These are phyloP conservation scores for Coemansia sp. DNA, from an alignment of 192 early-diverging fungal genomes.

Conservation along the genomic window DNA sequence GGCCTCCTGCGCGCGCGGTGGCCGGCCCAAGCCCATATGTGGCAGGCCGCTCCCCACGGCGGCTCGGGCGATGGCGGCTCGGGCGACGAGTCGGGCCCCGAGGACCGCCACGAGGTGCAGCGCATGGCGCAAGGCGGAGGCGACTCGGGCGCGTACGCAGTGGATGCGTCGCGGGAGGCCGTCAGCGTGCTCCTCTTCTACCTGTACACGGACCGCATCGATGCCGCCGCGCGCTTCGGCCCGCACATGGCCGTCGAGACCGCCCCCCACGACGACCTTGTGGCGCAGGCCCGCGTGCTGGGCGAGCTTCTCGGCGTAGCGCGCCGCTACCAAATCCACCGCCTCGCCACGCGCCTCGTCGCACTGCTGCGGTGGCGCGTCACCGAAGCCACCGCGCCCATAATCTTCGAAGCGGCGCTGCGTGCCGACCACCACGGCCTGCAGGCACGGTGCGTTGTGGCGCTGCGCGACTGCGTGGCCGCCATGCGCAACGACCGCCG, in stretches of 20 bases:
- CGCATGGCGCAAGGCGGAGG: background rate
- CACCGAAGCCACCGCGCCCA: slow-evolving; percentile 60
- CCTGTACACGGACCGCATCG: slow-evolving; percentile 66
- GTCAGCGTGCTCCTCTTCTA: slow-evolving; percentile 66
- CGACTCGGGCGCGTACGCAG: slow-evolving; percentile 4
- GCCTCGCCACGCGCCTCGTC: slow-evolving; percentile 57
- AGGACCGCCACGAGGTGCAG: background rate
- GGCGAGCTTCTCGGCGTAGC: slow-evolving; percentile 63
- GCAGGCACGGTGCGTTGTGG: slow-evolving; percentile 54
- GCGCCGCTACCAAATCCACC: slow-evolving; percentile 62
- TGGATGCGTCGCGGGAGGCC: slow-evolving; percentile 53
- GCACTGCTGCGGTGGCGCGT: slow-evolving; percentile 65
- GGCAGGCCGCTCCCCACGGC: slow-evolving; percentile 19
- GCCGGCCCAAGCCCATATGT: slow-evolving; percentile 43
- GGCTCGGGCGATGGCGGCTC: background rate
- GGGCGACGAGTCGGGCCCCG: background rate
- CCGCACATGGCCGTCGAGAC: background rate
- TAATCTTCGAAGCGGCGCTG: slow-evolving; percentile 67
- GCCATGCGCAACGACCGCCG: slow-evolving; percentile 27
- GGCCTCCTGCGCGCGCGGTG: slow-evolving; percentile 50
- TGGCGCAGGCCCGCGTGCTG: slow-evolving; percentile 47
- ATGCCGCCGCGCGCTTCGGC: slow-evolving; percentile 64
- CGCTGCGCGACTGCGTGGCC: slow-evolving; percentile 27
- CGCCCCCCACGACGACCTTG: slow-evolving; percentile 20
- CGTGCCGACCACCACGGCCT: slow-evolving; percentile 67